Base-by-base conservation (phyloP, 345 rosid species). In the Hirschfeldia incana region DNA sequence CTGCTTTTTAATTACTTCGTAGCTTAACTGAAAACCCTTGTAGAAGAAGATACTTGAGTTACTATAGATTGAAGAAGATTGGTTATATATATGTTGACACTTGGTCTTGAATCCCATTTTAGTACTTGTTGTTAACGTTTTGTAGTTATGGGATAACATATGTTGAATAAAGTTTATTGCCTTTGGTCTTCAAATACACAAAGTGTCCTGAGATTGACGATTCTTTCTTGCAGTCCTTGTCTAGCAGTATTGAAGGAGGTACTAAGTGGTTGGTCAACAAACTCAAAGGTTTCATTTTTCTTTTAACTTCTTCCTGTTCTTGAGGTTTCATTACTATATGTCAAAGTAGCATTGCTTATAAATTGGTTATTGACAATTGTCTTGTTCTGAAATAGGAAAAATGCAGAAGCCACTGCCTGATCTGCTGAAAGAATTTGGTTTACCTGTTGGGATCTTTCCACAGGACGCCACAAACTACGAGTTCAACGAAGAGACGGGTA, bases 391-490 rank as follows among this genome's bases (percentile, higher is more conserved):
- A 44, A 55, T 85, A 95, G 98, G 99, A 76, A 96, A 90, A 84
- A 92, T 96, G 97, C 99, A 96, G 84, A 93, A 85, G 85, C 92
- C 99, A 28, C 76, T 96, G 53, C 89, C 91, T 0, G 99, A 96
- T 46, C 85, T 96, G 76, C 89, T 96, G 1, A 89, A 90, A 86
- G 94, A 93, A 73, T 85, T 89, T 77, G 91, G 89, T 66, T 76
- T 96, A 76, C 89, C 97, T 0, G 74, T 88, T 12, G 99, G 99
- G 78, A 90, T 96, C 79, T 96, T 96, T 79, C 99, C 99, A 15
- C 87, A 89, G 29, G 97, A 95, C 74, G 94, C 99, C 26, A 95
- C 97, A 61, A 93, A 93, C 84, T 95, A 95, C 0, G 98, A 95
- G 86, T 95, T 95, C 80, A 86, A 90, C 57, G 97, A 90, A 83